These are phyloP conservation scores for Closterium sp. DNA, from an alignment of 139 green algal genomes.

Conservation along the genomic window DNA sequence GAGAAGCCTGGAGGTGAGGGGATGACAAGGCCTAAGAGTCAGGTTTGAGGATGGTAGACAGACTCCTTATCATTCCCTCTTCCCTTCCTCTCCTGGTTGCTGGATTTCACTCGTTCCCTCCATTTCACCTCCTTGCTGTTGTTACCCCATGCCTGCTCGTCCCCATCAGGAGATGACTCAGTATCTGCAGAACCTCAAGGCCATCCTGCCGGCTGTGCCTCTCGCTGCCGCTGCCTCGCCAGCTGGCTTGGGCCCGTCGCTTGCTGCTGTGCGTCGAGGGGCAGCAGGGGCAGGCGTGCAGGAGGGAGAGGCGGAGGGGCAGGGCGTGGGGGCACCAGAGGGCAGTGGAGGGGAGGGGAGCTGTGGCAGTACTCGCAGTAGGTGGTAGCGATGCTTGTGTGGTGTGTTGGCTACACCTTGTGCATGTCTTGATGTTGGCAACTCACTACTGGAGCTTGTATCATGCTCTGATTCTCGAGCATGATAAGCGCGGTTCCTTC, in stretches of 20 bases:
- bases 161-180: not conserved
- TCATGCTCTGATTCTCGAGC: no score
- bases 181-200: not conserved
- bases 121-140: not conserved
- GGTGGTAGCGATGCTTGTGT: not conserved
- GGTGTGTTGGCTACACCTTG: not conserved
- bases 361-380: not conserved
- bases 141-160: not conserved
- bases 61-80: not conserved
- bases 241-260: not conserved
- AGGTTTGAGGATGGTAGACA: not conserved
- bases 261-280: not conserved
- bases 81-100: not conserved
- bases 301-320: not conserved
- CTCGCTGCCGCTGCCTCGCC: not conserved
- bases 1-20: not conserved
- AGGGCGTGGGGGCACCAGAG: not conserved
- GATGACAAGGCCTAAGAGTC: not conserved
- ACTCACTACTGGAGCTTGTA: no score
- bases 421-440: no score
- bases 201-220: not conserved
- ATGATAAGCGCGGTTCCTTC: no score
- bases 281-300: not conserved
- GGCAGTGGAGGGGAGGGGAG: not conserved
- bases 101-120: no score